Conservation (phyloP, 2,329 filamentous ascomycete species). For the Pseudogymnoascus sp. region DNA sequence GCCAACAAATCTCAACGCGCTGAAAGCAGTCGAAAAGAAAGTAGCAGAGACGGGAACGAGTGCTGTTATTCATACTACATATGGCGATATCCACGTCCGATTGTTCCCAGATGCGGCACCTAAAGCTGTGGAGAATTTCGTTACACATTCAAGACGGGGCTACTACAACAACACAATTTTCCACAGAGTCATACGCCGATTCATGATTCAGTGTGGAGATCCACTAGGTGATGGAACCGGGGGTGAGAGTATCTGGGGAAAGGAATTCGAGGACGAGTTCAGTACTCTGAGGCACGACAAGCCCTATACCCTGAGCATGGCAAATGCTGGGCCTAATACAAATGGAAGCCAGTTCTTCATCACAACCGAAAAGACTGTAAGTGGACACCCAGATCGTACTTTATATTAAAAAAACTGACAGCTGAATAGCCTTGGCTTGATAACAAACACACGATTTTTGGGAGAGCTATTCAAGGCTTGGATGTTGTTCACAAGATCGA, state of each 20-base stretch:
- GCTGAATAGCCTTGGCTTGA: constrained; percentile 70
- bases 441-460: constrained; percentile 93
- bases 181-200: constrained; percentile 92
- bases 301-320: constrained; percentile 94
- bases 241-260: constrained; percentile 88
- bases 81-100: constrained; percentile 87
- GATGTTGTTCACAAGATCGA: constrained; percentile 97
- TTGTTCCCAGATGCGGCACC: constrained; percentile 90
- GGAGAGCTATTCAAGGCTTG: constrained; percentile 77
- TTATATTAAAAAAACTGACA: constrained; percentile 16
- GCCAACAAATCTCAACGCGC: constrained; percentile 54
- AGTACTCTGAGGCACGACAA: constrained; percentile 87
- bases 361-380: constrained; percentile 86
- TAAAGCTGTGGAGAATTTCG: constrained; percentile 94
- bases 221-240: constrained; percentile 83
- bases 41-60: constrained; percentile 64
- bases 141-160: constrained; percentile 76
- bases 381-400: constrained; percentile 27
- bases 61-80: constrained; percentile 83
- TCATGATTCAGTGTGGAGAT: constrained; percentile 91
- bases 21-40: constrained; percentile 49
- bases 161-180: constrained; percentile 99
- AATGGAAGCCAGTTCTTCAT: constrained; percentile 98
- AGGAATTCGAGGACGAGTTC: constrained; percentile 88
- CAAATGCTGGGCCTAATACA: constrained; percentile 89